Conservation (phyloP, 2,329 filamentous ascomycete species). For the Colletotrichum tabaci region DNA sequence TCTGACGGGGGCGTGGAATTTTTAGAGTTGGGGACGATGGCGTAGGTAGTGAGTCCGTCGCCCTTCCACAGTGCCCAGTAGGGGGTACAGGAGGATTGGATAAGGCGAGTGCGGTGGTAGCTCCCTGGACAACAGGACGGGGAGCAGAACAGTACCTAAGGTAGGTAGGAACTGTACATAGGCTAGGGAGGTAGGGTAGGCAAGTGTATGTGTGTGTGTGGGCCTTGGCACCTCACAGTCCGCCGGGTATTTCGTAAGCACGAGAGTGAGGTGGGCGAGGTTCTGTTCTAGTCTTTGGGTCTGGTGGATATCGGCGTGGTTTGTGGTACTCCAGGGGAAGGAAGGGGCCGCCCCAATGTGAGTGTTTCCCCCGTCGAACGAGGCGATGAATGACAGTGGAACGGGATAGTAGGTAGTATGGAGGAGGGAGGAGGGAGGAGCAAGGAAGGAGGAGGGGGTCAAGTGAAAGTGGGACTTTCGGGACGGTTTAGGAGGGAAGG, state of each 20-base stretch:
- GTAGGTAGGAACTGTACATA: too few species aligned
- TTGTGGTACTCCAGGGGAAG: conserved; percentile 34
- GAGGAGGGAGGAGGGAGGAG: conserved; percentile 20
- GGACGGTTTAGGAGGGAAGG: conserved; percentile 37
- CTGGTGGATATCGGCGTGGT: conserved; percentile 23
- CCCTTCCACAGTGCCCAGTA: conserved; percentile 31
- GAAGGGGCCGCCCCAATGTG: conserved; percentile 19
- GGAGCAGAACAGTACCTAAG: conserved; percentile 7
- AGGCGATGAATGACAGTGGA: conserved; percentile 4
- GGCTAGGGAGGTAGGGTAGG: too few species aligned
- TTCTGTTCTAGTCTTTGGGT: conserved; percentile 1
- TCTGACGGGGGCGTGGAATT: conserved; percentile 40
- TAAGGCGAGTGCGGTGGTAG: conserved; percentile 7
- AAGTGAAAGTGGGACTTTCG: conserved; percentile 29
- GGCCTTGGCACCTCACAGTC: conserved; percentile 1
- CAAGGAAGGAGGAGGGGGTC: conserved; percentile 1
- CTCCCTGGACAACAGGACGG: conserved; percentile 4
- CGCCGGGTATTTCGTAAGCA: background rate
- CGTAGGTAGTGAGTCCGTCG: conserved; percentile 40
- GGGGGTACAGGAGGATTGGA: conserved; percentile 8
- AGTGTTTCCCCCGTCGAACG: conserved; percentile 11
- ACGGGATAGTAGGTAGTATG: background rate
- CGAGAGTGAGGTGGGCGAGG: background rate
- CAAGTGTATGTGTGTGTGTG: background rate
- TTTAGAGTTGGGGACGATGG: conserved; percentile 43